Percentiles rank a stretch among this genome's conserved stretches.
Conservation (phyloP, 768 basidiomycete species). For the Gloeophyllum trabeum region DNA sequence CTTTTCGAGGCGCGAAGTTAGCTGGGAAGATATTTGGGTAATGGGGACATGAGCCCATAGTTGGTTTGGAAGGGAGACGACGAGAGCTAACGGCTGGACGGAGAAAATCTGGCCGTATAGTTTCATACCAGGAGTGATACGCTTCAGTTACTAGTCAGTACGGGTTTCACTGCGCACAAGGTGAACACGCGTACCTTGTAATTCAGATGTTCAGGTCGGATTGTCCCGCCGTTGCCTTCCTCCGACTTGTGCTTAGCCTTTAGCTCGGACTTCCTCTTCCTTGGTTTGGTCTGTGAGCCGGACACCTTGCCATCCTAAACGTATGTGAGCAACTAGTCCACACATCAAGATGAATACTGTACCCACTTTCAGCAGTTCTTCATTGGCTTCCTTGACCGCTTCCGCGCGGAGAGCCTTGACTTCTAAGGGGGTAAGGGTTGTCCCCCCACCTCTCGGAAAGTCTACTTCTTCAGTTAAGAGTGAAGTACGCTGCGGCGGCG, state of each 20-base stretch:
- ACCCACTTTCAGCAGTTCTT: slow-evolving; percentile 62
- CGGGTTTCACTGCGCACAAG: not conserved
- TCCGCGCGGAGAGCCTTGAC: slow-evolving; percentile 80
- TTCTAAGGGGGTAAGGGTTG: slow-evolving; percentile 78
- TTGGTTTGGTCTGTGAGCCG: slow-evolving; percentile 29
- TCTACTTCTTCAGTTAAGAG: slow-evolving; percentile 63
- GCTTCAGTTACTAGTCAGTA: slow-evolving; percentile 29
- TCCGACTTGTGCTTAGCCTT: slow-evolving; percentile 19
- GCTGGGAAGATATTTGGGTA: slow-evolving; percentile 76
- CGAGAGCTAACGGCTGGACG: slow-evolving; percentile 79
- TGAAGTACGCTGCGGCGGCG: slow-evolving; percentile 23
- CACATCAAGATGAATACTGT: not conserved
- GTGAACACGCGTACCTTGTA: slow-evolving; percentile 64
- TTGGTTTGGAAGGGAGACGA: slow-evolving; percentile 93
- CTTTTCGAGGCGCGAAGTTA: slow-evolving; percentile 62
- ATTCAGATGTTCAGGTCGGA: slow-evolving; percentile 85
- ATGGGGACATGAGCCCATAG: slow-evolving; percentile 90
- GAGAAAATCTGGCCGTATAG: slow-evolving; percentile 81
- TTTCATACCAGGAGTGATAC: slow-evolving; percentile 74
- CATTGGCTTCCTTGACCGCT: slow-evolving; percentile 74
- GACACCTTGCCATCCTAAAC: slow-evolving; percentile 31
- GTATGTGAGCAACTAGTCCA: slow-evolving; percentile 2
- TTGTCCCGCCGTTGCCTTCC: slow-evolving; percentile 36
- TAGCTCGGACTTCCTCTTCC: slow-evolving; percentile 37
- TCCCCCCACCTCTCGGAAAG: slow-evolving; percentile 94